Evolutionary conservation across 1,139 yeast species (phyloP), one percentile per base, ranked within the genome.

Genomic region (Kodamaea fungicola): DNA sequence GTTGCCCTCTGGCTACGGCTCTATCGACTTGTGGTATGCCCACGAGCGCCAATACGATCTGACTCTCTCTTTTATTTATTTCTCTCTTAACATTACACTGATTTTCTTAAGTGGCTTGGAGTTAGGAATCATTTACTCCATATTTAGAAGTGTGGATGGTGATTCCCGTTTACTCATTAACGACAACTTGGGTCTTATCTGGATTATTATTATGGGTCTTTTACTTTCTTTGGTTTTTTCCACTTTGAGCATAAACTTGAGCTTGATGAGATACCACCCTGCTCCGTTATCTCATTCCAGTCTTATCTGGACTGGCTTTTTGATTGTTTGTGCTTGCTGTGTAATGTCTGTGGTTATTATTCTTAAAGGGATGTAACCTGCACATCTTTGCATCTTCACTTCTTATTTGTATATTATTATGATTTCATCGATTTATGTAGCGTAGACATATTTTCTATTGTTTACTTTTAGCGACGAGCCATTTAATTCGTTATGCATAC

Each of bases 91-190:
- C 34, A 52, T 67, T 31, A 50, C 65, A 16, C 60, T 71, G 28
- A 45, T 65, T 8, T 68, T 71, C 45, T 55, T 69, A 10, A 57
- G 70, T 8, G 73, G 74, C n/a, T 60, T 70, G 25, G 72, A 67
- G 42, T 49, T 65, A 23, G 76, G 76, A 3, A 65, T 70, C n/a
- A 57, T 69, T 8, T 65, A 62, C 46, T 62, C 68, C 31, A 52
- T 69, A 6, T 47, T 64, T 22, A 47, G 52, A 34, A 48, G 50
- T 26, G 51, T 57, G 32, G 56, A 51, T 21, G 55, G 50, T 6
- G 46, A 43, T 23, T 43, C 57, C 10, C 50, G 50, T 33, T 57
- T 68, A 34, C 43, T 52, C 22, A 43, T 67, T 13, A 36, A 50
- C 24, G 58, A 66, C 39, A 70, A 69, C 43, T 44, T 64, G 16